These are phyloP conservation scores for Plectosphaerella sp. DNA, from an alignment of 2,329 filamentous ascomycete species.

Conservation along the genomic window DNA sequence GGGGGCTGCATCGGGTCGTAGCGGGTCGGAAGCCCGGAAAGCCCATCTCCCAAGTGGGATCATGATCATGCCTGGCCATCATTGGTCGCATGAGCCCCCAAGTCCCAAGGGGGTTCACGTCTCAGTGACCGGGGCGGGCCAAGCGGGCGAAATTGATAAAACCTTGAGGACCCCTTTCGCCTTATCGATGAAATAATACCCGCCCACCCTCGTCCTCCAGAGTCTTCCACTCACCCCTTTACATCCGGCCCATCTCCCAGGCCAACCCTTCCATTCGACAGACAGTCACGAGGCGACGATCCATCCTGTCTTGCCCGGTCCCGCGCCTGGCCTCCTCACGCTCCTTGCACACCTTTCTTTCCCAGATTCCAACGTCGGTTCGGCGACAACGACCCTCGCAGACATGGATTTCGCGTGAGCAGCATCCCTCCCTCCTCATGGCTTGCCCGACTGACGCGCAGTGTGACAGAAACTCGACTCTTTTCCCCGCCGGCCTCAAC, in stretches of 20 bases:
- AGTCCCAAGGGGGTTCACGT: not conserved
- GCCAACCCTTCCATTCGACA: slow-evolving; percentile 4
- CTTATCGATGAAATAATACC: slow-evolving; percentile 5
- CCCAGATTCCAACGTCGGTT: slow-evolving; percentile 1
- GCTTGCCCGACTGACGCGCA: slow-evolving; percentile 4
- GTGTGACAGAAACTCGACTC: slow-evolving; percentile 45
- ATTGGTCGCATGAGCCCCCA: slow-evolving; percentile 2
- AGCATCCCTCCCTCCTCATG: not conserved
- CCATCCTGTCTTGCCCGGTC: not conserved
- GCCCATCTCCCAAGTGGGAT: slow-evolving; percentile 23
- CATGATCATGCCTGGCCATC: slow-evolving; percentile 23
- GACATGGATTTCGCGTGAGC: slow-evolving; percentile 27
- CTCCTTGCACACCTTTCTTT: slow-evolving; percentile 1
- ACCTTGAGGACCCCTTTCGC: slow-evolving; percentile 12
- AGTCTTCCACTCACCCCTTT: slow-evolving; percentile 4
- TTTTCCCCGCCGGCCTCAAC: slow-evolving; percentile 37
- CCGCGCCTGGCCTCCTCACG: slow-evolving; percentile 1
- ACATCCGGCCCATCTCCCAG: slow-evolving; percentile 3
- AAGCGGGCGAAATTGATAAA: slow-evolving; percentile 16
- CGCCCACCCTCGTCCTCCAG: slow-evolving; percentile 2
- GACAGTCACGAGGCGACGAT: not conserved
- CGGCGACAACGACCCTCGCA: not conserved
- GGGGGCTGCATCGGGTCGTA: not conserved
- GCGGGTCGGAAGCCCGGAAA: slow-evolving; percentile 25
- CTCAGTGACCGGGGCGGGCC: not conserved